These are phyloP conservation scores for Pontederia crassipes DNA, from an alignment of 176 grass and related monocot species.

Conservation along the genomic window DNA sequence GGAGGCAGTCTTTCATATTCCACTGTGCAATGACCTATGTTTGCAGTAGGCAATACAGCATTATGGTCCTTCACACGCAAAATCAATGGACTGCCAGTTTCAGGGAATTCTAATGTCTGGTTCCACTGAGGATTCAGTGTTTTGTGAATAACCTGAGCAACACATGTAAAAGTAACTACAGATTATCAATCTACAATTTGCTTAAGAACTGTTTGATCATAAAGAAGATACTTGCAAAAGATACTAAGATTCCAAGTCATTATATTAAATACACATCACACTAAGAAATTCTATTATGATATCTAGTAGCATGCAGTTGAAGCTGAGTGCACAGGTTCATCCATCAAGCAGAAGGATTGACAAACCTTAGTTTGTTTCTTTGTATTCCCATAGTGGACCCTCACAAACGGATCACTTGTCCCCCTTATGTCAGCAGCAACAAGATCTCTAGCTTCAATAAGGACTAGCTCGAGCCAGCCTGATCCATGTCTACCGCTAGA, in stretches of 20 bases:
- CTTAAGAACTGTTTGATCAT: too few species aligned
- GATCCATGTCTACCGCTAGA: constrained; percentile 37
- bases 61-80: constrained; percentile 90
- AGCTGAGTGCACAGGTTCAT: too few species aligned
- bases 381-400: constrained; percentile 73
- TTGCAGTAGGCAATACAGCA: constrained; percentile 54
- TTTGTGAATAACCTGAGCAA: constrained; percentile 69
- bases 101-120: constrained; percentile 72
- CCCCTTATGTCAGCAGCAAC: constrained; percentile 92
- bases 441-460: constrained; percentile 88
- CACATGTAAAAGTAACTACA: too few species aligned
- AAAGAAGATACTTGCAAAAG: too few species aligned
- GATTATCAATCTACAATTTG: too few species aligned
- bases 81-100: constrained; percentile 58
- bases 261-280: too few species aligned
- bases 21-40: constrained; percentile 68
- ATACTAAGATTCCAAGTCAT: too few species aligned
- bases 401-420: constrained; percentile 92
- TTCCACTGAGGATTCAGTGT: constrained; percentile 76
- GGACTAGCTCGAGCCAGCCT: constrained; percentile 63
- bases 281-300: too few species aligned
- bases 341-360: neutral
- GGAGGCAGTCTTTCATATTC: constrained; percentile 65
- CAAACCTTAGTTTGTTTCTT: constrained; percentile 87
- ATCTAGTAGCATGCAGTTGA: too few species aligned